A percentile compares a stretch with the other conserved stretches of the same genome.
Conservation (phyloP, 345 rosid genomes). For the Eucalyptus erythrocorys region DNA sequence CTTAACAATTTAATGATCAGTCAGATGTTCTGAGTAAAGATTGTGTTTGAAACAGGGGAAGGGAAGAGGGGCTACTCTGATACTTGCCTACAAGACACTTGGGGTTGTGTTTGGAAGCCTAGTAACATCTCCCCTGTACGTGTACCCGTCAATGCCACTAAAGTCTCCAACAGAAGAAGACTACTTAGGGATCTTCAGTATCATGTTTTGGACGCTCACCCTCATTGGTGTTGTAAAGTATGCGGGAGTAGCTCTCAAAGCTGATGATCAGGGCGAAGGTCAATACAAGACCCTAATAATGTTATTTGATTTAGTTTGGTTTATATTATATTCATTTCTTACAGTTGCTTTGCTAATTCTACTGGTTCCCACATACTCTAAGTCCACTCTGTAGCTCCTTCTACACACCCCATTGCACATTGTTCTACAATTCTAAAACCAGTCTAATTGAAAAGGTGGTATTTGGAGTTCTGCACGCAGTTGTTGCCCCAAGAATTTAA, state of each 20-base stretch:
- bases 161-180: constrained; percentile 48
- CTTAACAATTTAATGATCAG: not conserved
- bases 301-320: not conserved
- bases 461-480: not conserved
- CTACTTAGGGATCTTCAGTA: constrained; percentile 51
- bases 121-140: constrained; percentile 59
- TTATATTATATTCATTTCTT: not conserved
- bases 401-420: not conserved
- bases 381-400: not conserved
- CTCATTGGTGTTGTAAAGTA: constrained; percentile 56
- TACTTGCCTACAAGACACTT: constrained; percentile 44
- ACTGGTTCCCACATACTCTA: not conserved
- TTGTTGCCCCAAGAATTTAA: not conserved
- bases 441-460: not conserved
- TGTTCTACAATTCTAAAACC: not conserved
- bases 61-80: constrained; percentile 14
- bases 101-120: constrained; percentile 77
- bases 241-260: constrained; percentile 34
- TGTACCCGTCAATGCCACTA: constrained; percentile 53
- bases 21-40: not conserved
- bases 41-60: constrained; percentile 1
- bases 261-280: constrained; percentile 77
- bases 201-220: constrained; percentile 65
- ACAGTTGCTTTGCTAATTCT: not conserved
- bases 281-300: not conserved